Evolutionary conservation across 108 stramenopile genomes (phyloP).

Genomic region (Nitzschia sp.): DNA sequence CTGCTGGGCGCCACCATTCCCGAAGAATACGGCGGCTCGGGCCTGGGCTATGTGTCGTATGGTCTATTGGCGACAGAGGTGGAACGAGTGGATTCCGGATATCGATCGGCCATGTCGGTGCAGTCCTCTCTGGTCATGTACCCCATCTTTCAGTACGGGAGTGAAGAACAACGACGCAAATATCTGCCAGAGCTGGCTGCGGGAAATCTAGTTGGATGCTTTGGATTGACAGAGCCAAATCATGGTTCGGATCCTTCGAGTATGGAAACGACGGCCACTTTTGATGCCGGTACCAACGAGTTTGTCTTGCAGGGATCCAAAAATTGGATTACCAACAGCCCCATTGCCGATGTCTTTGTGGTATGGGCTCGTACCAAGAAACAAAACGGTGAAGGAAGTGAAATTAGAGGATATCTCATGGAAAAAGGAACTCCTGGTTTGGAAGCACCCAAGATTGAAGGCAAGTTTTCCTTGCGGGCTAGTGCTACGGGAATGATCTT

Average conservation of each 20-base stretch:
- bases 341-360: conserved; percentile 93
- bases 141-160: conserved; percentile 93
- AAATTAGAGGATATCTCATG: conserved; percentile 87
- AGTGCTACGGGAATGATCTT: conserved; percentile 92
- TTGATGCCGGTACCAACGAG: conserved; percentile 77
- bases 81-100: conserved; percentile 89
- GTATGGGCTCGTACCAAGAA: conserved; percentile 89
- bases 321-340: conserved; percentile 97
- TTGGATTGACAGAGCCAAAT: conserved; percentile 97
- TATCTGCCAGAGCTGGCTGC: conserved; percentile 87
- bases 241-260: conserved; percentile 92
- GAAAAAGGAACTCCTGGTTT: conserved; percentile 83
- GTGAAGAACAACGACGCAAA: conserved; percentile 79
- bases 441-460: conserved; percentile 87
- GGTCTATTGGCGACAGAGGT: conserved; percentile 90
- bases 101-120: conserved; percentile 92
- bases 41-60: conserved; percentile 87
- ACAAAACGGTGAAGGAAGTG: conserved; percentile 27
- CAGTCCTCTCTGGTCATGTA: conserved; percentile 95
- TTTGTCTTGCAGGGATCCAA: conserved; percentile 92
- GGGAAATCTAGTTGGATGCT: conserved; percentile 90
- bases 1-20: conserved; percentile 90
- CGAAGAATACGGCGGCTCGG: conserved; percentile 81
- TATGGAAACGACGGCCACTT: conserved; percentile 86
- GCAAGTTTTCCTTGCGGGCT: conserved; percentile 90